phyloP scores from a whole-genome alignment of 2,329 filamentous ascomycete species.

The Colletotrichum sp. region DNA sequence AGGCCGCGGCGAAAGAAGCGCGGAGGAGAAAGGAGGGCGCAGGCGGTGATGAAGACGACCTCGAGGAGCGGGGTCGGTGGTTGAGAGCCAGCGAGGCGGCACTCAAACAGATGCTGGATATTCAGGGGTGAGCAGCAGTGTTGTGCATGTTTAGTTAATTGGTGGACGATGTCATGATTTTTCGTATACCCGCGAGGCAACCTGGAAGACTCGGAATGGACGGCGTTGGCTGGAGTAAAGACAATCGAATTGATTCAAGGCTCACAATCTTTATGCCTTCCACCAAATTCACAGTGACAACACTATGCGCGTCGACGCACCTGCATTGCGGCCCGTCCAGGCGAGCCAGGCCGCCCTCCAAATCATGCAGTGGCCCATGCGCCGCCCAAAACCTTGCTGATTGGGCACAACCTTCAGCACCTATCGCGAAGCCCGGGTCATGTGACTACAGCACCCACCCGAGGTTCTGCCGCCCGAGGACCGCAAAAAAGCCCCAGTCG shows the following conservation, averaged over 20 bases:
- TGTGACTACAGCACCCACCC: not conserved
- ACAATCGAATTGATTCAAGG: not conserved
- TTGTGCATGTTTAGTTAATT: not conserved
- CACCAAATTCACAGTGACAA: not conserved
- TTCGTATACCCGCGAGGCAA: slow-evolving; percentile 13
- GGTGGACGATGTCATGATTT: not conserved
- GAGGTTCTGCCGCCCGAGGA: not conserved
- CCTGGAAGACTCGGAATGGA: not conserved
- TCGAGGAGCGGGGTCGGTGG: slow-evolving; percentile 80
- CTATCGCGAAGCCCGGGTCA: not conserved
- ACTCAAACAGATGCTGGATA: slow-evolving; percentile 67
- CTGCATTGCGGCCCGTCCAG: not conserved
- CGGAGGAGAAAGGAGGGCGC: slow-evolving; percentile 70
- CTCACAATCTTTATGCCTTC: not conserved
- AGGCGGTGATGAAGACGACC: slow-evolving; percentile 72
- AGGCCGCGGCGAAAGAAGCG: slow-evolving; percentile 73
- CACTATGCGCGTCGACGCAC: not conserved
- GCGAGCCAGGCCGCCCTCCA: not conserved
- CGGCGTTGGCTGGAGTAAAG: not conserved
- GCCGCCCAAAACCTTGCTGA: not conserved
- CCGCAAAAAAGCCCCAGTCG: not conserved
- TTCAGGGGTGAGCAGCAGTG: slow-evolving; percentile 40
- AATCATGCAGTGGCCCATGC: not conserved
- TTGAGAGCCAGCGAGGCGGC: slow-evolving; percentile 71
- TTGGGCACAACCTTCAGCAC: not conserved